Percentiles rank a stretch among this genome's conserved stretches.
Conservation (phyloP, 2,329 filamentous ascomycete genomes). For the Aspergillus neotritici region DNA sequence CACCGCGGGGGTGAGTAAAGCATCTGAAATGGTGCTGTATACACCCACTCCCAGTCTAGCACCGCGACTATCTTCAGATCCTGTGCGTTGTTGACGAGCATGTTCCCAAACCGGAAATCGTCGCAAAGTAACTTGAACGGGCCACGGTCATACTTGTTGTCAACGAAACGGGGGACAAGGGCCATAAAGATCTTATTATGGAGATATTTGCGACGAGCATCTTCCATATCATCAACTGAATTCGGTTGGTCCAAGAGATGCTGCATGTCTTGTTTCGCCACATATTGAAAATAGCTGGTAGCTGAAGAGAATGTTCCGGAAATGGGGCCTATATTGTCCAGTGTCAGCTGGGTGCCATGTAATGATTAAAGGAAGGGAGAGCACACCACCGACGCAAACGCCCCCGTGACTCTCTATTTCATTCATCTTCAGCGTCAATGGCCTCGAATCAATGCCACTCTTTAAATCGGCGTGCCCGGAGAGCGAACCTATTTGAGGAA, state of each 20-base stretch:
- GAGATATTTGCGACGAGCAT: conserved; percentile 1
- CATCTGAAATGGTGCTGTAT: conserved; percentile 4
- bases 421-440: too few relatives aligned
- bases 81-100: too few relatives aligned
- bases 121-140: conserved; percentile 11
- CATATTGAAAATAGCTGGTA: conserved; percentile 4
- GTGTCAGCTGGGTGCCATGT: conserved; percentile 1
- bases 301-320: conserved; percentile 2
- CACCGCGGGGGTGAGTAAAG: conserved; percentile 1
- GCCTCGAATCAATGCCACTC: too few relatives aligned
- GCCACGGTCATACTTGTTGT: conserved; percentile 1
- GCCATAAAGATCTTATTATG: conserved; percentile 1
- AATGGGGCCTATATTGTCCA: background rate
- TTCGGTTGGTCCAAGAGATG: conserved; percentile 4
- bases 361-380: too few relatives aligned
- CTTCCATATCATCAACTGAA: conserved; percentile 1
- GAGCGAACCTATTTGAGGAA: too few relatives aligned
- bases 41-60: conserved; percentile 4
- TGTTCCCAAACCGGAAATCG: too few relatives aligned
- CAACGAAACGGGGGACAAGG: background rate
- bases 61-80: conserved; percentile 4
- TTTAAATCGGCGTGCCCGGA: too few relatives aligned
- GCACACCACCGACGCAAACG: too few relatives aligned
- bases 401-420: too few relatives aligned
- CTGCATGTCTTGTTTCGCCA: conserved; percentile 2